Evolutionary conservation across 768 basidiomycete species (phyloP).

Genomic region (Multifurca ochricompacta): DNA sequence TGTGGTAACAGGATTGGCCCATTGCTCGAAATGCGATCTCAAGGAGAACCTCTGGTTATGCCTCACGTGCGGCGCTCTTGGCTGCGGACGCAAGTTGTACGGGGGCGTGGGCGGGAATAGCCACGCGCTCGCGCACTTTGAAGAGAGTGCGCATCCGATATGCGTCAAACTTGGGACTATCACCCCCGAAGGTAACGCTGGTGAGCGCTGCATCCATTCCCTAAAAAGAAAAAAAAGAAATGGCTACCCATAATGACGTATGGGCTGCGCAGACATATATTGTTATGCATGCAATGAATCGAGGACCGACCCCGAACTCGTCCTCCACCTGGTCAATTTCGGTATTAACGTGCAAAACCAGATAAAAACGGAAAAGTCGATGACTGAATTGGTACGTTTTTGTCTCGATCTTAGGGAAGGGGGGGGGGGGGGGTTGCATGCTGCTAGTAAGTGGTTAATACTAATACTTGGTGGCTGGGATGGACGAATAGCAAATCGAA

Average conservation of each 20-base stretch:
- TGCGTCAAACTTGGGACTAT: slow-evolving; percentile 96
- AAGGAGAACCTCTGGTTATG: slow-evolving; percentile 95
- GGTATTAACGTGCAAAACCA: slow-evolving; percentile 80
- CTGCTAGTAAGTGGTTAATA: no score
- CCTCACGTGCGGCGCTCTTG: slow-evolving; percentile 80
- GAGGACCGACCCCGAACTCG: slow-evolving; percentile 66
- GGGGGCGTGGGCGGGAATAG: slow-evolving; percentile 82
- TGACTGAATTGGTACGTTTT: slow-evolving; percentile 79
- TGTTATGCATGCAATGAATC: slow-evolving; percentile 90
- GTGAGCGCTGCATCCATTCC: slow-evolving; percentile 35
- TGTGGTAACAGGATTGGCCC: slow-evolving; percentile 52
- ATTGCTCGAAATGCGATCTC: slow-evolving; percentile 77
- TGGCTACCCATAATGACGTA: not conserved
- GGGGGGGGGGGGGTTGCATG: no score
- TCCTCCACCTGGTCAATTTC: slow-evolving; percentile 66
- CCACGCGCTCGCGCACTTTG: slow-evolving; percentile 76
- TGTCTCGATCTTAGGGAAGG: no score
- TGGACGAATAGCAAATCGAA: slow-evolving; percentile 70
- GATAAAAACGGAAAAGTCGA: slow-evolving; percentile 90
- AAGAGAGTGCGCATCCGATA: slow-evolving; percentile 64
- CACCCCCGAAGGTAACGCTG: slow-evolving; percentile 87
- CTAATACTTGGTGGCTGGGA: not conserved
- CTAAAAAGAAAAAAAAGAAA: no score
- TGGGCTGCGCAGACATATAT: slow-evolving; percentile 59
- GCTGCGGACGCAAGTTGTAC: slow-evolving; percentile 81